Percentiles rank a stretch among this genome's conserved stretches.
These are phyloP conservation scores for Fusarium sp. DNA, from an alignment of 2,329 filamentous ascomycete species.

Conservation along the genomic window DNA sequence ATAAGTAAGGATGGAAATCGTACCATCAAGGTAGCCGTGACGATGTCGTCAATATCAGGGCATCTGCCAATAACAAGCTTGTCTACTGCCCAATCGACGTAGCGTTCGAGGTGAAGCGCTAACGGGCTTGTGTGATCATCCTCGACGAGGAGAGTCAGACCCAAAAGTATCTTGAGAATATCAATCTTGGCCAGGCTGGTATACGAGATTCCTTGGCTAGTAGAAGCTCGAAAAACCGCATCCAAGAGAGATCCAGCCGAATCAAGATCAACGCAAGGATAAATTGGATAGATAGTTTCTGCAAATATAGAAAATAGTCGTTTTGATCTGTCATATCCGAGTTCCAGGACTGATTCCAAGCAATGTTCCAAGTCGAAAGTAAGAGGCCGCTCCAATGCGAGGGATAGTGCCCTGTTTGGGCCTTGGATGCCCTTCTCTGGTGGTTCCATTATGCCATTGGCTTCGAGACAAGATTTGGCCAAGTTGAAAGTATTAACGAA, in stretches of 20 bases:
- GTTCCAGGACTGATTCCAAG: neutral
- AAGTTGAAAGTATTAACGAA: neutral
- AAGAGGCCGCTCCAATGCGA: neutral
- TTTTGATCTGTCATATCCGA: accelerated
- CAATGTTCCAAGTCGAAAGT: neutral
- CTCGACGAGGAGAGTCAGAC: neutral
- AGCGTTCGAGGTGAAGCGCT: neutral
- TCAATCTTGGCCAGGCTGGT: neutral
- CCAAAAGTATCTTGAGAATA: neutral
- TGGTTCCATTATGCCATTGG: neutral
- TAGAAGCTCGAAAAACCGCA: neutral
- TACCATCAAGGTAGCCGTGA: neutral
- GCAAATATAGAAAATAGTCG: accelerated
- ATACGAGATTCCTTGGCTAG: neutral
- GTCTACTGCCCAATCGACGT: neutral
- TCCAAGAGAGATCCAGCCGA: neutral
- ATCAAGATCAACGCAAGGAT: neutral
- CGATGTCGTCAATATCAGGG: neutral
- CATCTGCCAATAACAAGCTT: neutral
- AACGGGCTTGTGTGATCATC: accelerated
- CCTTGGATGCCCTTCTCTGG: neutral
- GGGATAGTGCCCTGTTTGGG: neutral
- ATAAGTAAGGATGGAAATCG: neutral
- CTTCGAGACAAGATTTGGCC: neutral
- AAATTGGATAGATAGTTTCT: neutral